Evolutionary conservation across 2,329 filamentous ascomycete genomes (phyloP), one percentile per base, ranked within the genome.

Genomic region (Neonectria sp.): DNA sequence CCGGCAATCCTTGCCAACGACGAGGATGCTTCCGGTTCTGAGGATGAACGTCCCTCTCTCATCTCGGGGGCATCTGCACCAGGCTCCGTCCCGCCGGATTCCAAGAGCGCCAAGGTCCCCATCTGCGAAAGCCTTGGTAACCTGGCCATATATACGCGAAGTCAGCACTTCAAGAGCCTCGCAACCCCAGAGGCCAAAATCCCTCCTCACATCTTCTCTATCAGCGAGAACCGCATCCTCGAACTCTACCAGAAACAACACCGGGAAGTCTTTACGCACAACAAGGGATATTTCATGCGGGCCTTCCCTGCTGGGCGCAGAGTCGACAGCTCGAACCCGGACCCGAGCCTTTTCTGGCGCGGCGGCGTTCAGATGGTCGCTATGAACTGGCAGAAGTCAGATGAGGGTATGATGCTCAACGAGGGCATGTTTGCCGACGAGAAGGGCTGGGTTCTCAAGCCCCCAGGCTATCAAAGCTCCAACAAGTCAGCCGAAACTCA

Each of bases 291-390:
- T 80, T 89, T 98, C 71, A 97, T 98, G 89, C 91, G 96, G 37
- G 94, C 97, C 11, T 99, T 98, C 78, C 96, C 96, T 6, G 92
- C 92, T 27, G 92, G 90, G 3, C 87, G 89, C 68, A 91, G 95
- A 40, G 87, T 98, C 59, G 90, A 92, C 75, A 98, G 95, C 51
- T 94, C 93, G n/a, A 99, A 99, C 78, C 96, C 96, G 46, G 95
- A 98, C 75, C 96, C 96, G 1, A 91, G 95, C 70, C 90, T 90
- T 49, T 97, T 95, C 78, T 99, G 96, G 96, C 91, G 95, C 56
- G 91, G 93, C 60, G 96, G 96, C 31, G 95, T 98, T 24, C 96
- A 99, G 80, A 98, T 99, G 95, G 95, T 94, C 6, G 95, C 96
- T 21, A 88, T 98, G 80, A 99, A 99, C 79, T 98, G 96, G 95